phyloP scores from a whole-genome alignment of 345 rosid species.

The Balakata baccata region DNA sequence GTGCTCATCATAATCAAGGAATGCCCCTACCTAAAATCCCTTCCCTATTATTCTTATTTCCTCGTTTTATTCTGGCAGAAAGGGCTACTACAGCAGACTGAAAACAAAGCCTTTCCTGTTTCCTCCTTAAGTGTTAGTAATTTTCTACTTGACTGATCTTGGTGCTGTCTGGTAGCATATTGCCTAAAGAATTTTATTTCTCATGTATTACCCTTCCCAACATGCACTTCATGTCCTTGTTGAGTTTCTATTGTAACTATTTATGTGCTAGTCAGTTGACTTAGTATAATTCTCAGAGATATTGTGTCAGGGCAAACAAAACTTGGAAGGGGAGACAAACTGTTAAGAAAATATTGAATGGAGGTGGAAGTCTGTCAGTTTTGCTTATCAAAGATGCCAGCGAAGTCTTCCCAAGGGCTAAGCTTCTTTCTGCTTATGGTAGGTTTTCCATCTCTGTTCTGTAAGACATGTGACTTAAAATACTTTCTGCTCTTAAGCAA shows the following conservation, averaged over 20 bases:
- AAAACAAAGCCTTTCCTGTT: neutral
- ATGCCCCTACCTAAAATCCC: neutral
- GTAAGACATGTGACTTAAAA: neutral
- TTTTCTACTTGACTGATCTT: neutral
- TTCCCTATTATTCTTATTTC: neutral
- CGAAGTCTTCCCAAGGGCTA: slow-evolving; percentile 56
- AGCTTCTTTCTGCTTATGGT: slow-evolving; percentile 74
- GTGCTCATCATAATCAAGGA: neutral
- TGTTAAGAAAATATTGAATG: slow-evolving; percentile 70
- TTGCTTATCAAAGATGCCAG: slow-evolving; percentile 46
- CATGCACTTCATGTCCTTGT: neutral
- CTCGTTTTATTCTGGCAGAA: neutral
- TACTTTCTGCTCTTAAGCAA: slow-evolving; percentile 2
- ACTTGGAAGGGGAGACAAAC: slow-evolving; percentile 37
- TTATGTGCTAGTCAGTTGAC: slow-evolving; percentile 12
- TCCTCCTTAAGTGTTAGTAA: neutral
- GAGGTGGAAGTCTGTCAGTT: slow-evolving; percentile 73
- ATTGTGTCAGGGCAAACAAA: slow-evolving; percentile 40
- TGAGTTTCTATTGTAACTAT: neutral
- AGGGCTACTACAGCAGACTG: neutral
- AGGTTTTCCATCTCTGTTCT: slow-evolving; percentile 13
- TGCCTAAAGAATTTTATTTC: neutral
- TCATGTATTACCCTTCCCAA: neutral
- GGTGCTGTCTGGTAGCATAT: neutral
- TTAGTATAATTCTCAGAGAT: slow-evolving; percentile 5